Conservation (phyloP, 768 basidiomycete species). For the Lentinula lateritia region DNA sequence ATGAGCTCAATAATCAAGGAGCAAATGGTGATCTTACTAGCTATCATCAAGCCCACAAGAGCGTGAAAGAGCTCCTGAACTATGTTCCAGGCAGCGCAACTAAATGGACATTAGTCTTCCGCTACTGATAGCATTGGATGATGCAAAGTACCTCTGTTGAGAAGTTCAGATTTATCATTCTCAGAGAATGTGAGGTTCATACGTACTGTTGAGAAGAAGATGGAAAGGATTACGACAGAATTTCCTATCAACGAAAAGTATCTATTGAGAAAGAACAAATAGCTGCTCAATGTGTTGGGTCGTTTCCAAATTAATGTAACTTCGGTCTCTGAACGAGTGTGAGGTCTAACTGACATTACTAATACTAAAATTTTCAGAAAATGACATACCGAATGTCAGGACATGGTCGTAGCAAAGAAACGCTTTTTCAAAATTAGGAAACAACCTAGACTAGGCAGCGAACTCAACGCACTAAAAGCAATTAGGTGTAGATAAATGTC, state of each 20-base stretch:
- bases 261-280: constrained; percentile 45
- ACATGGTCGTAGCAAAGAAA: constrained; percentile 35
- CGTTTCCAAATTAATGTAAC: constrained; percentile 39
- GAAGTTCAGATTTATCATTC: background rate
- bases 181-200: background rate
- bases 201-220: constrained; percentile 16
- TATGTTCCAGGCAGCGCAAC: background rate
- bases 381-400: constrained; percentile 26
- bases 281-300: constrained; percentile 30
- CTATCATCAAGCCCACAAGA: background rate
- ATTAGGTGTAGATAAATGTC: constrained; percentile 1
- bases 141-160: background rate
- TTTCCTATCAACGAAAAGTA: constrained; percentile 41
- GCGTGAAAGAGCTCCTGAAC: constrained; percentile 4
- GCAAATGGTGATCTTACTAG: background rate
- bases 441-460: background rate
- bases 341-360: background rate
- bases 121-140: background rate
- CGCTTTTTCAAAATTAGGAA: constrained; percentile 15
- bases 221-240: constrained; percentile 23
- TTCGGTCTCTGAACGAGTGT: constrained; percentile 26
- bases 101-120: background rate
- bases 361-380: background rate
- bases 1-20: background rate
- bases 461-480: background rate